Conservation (phyloP, 176 grass and related monocot genomes). For the Puccinellia tenuiflora region DNA sequence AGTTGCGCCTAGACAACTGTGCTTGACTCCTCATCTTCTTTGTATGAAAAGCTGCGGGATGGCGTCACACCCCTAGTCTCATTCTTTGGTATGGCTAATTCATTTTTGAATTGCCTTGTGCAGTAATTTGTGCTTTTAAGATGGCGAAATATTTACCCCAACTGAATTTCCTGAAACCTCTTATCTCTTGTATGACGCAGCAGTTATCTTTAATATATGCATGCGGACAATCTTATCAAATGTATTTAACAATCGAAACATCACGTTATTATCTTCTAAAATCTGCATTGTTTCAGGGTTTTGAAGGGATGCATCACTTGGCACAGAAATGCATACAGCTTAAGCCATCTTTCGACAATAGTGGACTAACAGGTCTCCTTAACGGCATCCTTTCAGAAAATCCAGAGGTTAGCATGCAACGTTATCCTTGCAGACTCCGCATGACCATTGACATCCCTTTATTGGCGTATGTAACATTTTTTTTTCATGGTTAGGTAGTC, state of each 20-base stretch:
- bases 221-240: neutral
- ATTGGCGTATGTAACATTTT: slow-evolving; percentile 20
- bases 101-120: neutral
- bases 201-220: neutral
- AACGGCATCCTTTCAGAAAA: slow-evolving; percentile 86
- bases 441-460: neutral
- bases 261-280: slow-evolving; percentile 17
- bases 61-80: neutral
- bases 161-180: neutral
- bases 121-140: neutral
- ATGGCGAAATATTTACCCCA: neutral
- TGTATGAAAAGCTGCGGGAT: neutral
- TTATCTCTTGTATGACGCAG: slow-evolving; percentile 19
- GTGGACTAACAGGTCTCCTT: slow-evolving; percentile 69
- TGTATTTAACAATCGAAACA: neutral
- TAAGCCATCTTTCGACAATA: slow-evolving; percentile 56
- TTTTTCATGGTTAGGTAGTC: slow-evolving; percentile 67
- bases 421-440: slow-evolving; percentile 22
- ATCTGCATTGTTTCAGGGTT: slow-evolving; percentile 59
- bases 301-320: slow-evolving; percentile 85
- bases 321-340: slow-evolving; percentile 84
- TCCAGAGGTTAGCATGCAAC: slow-evolving; percentile 58
- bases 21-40: neutral
- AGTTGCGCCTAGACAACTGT: neutral
- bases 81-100: neutral